Evolutionary conservation across 768 basidiomycete genomes (phyloP).

Genomic region (Boletus edulis): DNA sequence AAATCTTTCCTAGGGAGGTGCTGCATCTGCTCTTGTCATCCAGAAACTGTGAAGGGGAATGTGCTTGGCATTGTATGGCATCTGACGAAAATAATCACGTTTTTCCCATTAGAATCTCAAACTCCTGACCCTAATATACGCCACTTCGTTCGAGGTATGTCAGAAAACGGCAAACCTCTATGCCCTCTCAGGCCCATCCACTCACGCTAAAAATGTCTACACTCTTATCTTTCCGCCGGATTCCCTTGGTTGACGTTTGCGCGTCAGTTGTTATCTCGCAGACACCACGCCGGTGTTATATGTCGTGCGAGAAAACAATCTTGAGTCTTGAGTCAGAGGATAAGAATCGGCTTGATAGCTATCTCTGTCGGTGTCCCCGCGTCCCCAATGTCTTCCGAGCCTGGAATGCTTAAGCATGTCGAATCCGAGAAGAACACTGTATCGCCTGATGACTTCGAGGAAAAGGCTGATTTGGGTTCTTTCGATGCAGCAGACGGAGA

Average conservation of each 20-base stretch:
- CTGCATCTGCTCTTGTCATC: constrained; percentile 86
- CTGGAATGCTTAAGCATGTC: constrained; percentile 4
- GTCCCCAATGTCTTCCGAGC: constrained; percentile 19
- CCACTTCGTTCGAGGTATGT: constrained; percentile 11
- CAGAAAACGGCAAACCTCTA: constrained; percentile 6
- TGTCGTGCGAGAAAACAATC: constrained; percentile 5
- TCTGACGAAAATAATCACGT: constrained; percentile 14
- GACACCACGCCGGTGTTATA: background rate
- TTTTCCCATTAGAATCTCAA: constrained; percentile 7
- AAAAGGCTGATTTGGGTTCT: constrained; percentile 31
- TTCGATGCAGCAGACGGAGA: constrained; percentile 47
- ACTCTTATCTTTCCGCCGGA: constrained; percentile 15
- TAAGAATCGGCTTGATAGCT: constrained; percentile 3
- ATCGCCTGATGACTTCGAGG: constrained; percentile 25
- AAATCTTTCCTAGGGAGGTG: constrained; percentile 66
- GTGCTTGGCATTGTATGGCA: constrained; percentile 15
- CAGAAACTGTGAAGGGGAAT: constrained; percentile 66
- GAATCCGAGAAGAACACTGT: constrained; percentile 15
- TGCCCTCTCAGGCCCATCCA: background rate
- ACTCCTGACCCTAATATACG: constrained; percentile 1
- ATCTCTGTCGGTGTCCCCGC: background rate
- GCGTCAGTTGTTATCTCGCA: constrained; percentile 7
- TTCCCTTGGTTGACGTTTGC: background rate
- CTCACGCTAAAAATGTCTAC: constrained; percentile 9
- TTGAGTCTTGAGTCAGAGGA: constrained; percentile 4